These are phyloP conservation scores for Talaromyces funiculosus DNA, from an alignment of 2,329 filamentous ascomycete genomes.

Conservation along the genomic window DNA sequence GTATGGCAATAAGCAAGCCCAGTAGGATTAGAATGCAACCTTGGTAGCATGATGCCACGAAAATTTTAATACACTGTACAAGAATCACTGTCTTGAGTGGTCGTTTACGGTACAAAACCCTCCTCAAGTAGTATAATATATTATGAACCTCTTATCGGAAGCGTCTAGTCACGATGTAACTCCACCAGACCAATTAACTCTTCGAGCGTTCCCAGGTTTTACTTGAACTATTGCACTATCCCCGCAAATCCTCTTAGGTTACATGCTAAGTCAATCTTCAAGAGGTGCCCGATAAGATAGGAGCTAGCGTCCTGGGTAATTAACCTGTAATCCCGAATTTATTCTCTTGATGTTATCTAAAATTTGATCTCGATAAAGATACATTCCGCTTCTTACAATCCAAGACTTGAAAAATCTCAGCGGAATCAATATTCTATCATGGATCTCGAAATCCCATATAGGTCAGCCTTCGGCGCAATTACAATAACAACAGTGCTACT, in stretches of 20 bases:
- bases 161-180: not conserved
- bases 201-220: not conserved
- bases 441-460: not conserved
- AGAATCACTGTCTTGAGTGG: not conserved
- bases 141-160: not conserved
- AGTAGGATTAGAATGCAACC: not conserved
- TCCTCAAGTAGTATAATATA: not conserved
- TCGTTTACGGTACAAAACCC: not conserved
- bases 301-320: not conserved
- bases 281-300: not conserved
- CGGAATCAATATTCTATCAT: not conserved
- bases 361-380: not conserved
- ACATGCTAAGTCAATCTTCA: not conserved
- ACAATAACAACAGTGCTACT: not conserved
- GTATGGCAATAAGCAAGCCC: not conserved
- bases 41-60: not conserved
- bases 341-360: not conserved
- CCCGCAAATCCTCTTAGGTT: not conserved
- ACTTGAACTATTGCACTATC: not conserved
- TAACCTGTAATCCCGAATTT: not conserved
- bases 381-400: no score
- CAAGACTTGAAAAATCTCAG: not conserved
- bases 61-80: not conserved
- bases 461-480: not conserved
- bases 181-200: not conserved